Base-by-base conservation (phyloP, 2,329 filamentous ascomycete species). In the Bipolaris gigantea region DNA sequence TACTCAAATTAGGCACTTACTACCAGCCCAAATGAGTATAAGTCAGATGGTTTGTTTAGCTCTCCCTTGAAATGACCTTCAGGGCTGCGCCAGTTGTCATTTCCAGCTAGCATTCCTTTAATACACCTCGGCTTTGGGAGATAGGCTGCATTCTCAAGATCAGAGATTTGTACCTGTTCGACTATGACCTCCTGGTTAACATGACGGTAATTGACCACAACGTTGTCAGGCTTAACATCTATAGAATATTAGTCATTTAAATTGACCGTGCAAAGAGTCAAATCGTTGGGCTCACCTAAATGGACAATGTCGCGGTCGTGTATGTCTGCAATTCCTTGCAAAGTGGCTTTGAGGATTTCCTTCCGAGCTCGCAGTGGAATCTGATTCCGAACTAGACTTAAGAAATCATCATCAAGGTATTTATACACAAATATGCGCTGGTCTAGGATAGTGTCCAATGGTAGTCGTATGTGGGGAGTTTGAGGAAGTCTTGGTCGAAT, bases 71-170 rank as follows among this genome's bases (percentile, higher is more conserved):
- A 54, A 32, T 69, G 60, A 2, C 48, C 67, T 43, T 73, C 70
- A 40, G 69, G 68, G 44, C 71, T 70, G 9, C 70, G 65, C 69
- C 67, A 72, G 42, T 70, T 68, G 13, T 67, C 62, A 42, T 72
- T 71, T 8, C 69, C 69, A 9, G 59, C 42, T 13, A 67, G 57
- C 61, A 66, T 69, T 13, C 66, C 67, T 51, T 66, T 67, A 35
- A 73, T 65, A 41, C 55, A 67, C 48, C 63, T 65, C 5, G 61
- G 60, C 52, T 68, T 63, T 1, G 72, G 72, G 18, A 76, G 60
- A 57, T 75, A 65, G 10, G 73, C 73, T 11, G 73, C 69, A 55
- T 72, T 71, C 44, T 73, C 67, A 23, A 73, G 53, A 50, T 71
- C 69, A 18, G 52, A 60, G 21, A 73, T 40, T 35, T 68, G 63